Percentiles rank a stretch among this genome's conserved stretches.
Conservation (phyloP, 1,284 basidiomycete genomes). For the Ganoderma lingzhi region DNA sequence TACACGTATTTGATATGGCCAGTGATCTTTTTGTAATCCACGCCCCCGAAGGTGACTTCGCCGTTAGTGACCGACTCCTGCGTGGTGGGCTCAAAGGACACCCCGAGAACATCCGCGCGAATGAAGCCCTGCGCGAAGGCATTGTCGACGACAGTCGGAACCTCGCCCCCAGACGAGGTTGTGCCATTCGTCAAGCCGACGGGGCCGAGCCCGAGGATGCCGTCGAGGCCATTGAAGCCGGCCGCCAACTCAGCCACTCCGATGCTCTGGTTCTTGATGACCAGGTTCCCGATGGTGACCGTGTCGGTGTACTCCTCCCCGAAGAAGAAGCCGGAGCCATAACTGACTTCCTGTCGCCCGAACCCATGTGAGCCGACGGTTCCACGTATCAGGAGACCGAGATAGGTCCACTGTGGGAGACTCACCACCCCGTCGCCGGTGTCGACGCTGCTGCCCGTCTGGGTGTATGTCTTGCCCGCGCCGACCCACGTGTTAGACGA, state of each 20-base stretch:
- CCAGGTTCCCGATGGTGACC: conserved; percentile 43
- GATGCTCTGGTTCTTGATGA: conserved; percentile 45
- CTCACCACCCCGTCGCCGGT: conserved; percentile 29
- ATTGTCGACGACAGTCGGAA: conserved; percentile 53
- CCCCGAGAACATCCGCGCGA: conserved; percentile 47
- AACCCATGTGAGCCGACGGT: background rate
- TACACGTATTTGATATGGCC: conserved; percentile 38
- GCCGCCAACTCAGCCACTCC: conserved; percentile 54
- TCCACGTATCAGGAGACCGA: background rate
- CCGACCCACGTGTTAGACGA: conserved; percentile 74
- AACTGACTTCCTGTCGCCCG: conserved; percentile 28
- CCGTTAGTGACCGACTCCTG: conserved; percentile 37
- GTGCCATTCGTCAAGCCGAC: conserved; percentile 50
- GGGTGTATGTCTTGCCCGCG: conserved; percentile 49
- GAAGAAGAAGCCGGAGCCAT: conserved; percentile 26
- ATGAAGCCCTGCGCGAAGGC: conserved; percentile 46
- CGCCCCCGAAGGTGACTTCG: conserved; percentile 51
- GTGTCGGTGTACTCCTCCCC: conserved; percentile 51
- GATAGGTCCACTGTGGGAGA: conserved; percentile 18
- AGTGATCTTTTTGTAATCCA: conserved; percentile 55
- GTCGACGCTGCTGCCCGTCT: conserved; percentile 53
- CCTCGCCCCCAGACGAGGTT: conserved; percentile 41
- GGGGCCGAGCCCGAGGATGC: conserved; percentile 62
- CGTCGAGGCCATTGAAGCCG: conserved; percentile 52
- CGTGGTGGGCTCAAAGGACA: conserved; percentile 59